Conservation (phyloP, 208 protist genomes). For the Leishmania braziliensis region DNA sequence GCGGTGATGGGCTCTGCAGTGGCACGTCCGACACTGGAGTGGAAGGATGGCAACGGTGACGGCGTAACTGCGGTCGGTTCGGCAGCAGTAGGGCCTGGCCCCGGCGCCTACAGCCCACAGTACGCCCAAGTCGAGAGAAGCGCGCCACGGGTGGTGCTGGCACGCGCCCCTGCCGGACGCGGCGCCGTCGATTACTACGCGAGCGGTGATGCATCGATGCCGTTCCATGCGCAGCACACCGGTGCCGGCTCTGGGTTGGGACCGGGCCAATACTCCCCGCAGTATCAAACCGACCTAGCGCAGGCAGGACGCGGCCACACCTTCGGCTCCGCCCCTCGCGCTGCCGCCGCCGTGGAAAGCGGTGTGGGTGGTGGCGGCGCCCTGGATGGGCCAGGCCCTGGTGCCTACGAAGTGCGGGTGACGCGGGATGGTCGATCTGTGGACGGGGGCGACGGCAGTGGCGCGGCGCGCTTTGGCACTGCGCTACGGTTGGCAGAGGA, state of each 20-base stretch:
- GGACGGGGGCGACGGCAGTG: not conserved
- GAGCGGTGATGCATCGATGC: slow-evolving; percentile 3
- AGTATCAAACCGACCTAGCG: slow-evolving; percentile 10
- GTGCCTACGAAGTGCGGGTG: slow-evolving; percentile 37
- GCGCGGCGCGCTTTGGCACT: slow-evolving; percentile 14
- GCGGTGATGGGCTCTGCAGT: slow-evolving; percentile 37
- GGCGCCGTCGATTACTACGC: not conserved
- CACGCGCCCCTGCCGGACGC: slow-evolving; percentile 1
- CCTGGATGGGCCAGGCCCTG: slow-evolving; percentile 40
- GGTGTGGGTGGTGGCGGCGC: not conserved
- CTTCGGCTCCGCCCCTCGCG: slow-evolving; percentile 21
- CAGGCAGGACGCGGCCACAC: slow-evolving; percentile 5
- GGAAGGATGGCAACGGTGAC: slow-evolving; percentile 2
- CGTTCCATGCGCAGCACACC: not conserved
- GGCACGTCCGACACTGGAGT: slow-evolving; percentile 5
- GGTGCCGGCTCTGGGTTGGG: slow-evolving; percentile 10
- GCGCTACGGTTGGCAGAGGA: slow-evolving; percentile 9
- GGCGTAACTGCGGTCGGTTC: not conserved
- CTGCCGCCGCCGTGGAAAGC: not conserved
- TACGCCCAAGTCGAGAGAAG: slow-evolving; percentile 27
- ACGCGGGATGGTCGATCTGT: slow-evolving; percentile 11
- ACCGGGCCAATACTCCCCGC: slow-evolving; percentile 26
- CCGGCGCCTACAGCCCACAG: slow-evolving; percentile 38
- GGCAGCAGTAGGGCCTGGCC: slow-evolving; percentile 27
- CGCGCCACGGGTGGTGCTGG: slow-evolving; percentile 23